Evolutionary conservation across 371 early-diverging fungal genomes (phyloP), one percentile per base, ranked within the genome.

Genomic region (Encephalitozoon intestinalis): DNA sequence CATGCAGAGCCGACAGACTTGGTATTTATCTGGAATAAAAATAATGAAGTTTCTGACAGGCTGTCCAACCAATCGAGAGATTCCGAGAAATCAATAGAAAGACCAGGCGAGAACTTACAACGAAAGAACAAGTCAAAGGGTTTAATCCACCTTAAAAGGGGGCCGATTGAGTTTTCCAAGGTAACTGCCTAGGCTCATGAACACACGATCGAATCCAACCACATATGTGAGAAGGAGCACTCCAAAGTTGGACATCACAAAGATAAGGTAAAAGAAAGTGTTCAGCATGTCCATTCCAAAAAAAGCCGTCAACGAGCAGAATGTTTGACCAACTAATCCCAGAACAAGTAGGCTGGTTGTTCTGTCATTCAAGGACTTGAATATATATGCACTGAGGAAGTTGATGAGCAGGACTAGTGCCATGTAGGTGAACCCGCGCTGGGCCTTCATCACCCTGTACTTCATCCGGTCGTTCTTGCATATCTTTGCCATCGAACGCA

Each of bases 311-410:
- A 73, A 0, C 11, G 51, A 66, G 54, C 51, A 73, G 15, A 49
- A 30, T 15, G 40, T n/a, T 28, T 40, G 34, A 9, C 49, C 50
- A 5, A 37, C 11, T 1, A 73, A 28, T 21, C 49, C 30, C 5
- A 66, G 43, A 11, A 73, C 25, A 4, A 73, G 44, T 9, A 73
- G 23, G 34, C 65, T 64, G 6, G 53, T n/a, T 46, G 67, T 50
- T 31, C 64, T 64, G 12, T 25, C 40, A 53, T 41, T 40, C 26
- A 73, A 21, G 9, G 43, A 34, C 31, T 73, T 73, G 31, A 39
- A 73, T 53, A 73, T 73, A 40, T 73, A 73, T 50, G 53, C 37
- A 73, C 74, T 66, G n/a, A 73, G 15, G 31, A 73, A 73, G 23
- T 73, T 53, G 18, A 63, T 66, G 30, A 73, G 66, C 54, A 73